Evolutionary conservation across 805 yeast species (phyloP).

Genomic region (Pichia heedii): DNA sequence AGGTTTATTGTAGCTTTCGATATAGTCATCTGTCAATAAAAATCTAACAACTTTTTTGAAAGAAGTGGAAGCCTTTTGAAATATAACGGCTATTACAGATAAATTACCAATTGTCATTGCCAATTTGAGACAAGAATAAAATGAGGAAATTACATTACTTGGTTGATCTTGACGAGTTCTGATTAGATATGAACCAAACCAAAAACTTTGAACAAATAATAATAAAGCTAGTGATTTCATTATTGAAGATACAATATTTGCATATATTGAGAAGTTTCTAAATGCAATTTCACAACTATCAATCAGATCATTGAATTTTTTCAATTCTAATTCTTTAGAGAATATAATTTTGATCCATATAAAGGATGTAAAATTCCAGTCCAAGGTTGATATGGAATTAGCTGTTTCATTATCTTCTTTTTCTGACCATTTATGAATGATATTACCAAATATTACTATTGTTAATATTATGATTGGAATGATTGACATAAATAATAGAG

Average conservation of each 20-base stretch:
- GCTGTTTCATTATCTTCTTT: conserved; percentile 51
- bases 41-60: conserved; percentile 39
- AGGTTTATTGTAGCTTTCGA: neutral
- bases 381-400: conserved; percentile 48
- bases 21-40: conserved; percentile 17
- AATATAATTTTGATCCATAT: conserved; percentile 52
- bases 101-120: conserved; percentile 51
- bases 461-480: conserved; percentile 55
- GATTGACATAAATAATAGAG: conserved; percentile 66
- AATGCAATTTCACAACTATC: conserved; percentile 30
- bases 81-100: conserved; percentile 45
- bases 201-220: conserved; percentile 86
- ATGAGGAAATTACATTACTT: conserved; percentile 70
- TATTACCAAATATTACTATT: conserved; percentile 41
- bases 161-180: conserved; percentile 38
- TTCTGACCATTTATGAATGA: conserved; percentile 40
- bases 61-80: conserved; percentile 71
- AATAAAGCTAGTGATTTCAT: conserved; percentile 49
- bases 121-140: conserved; percentile 70
- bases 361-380: conserved; percentile 62
- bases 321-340: conserved; percentile 45
- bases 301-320: conserved; percentile 30
- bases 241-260: conserved; percentile 47
- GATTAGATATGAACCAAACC: conserved; percentile 77
- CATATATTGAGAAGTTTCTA: conserved; percentile 35